These are phyloP conservation scores for Fusarium caatingaense DNA, from an alignment of 2,329 filamentous ascomycete species.

Conservation along the genomic window DNA sequence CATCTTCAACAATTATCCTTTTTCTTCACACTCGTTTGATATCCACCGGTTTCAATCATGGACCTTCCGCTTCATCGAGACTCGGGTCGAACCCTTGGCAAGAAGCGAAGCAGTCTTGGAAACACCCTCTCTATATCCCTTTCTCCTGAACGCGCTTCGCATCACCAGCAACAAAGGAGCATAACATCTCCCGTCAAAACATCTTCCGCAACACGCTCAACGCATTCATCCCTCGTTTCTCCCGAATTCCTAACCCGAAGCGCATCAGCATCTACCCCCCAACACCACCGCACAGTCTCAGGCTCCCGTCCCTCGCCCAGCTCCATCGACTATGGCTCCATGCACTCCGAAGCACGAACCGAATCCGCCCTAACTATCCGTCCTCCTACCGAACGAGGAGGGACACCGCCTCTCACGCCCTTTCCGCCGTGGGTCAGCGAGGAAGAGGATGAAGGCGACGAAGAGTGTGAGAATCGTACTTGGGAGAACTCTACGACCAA, in stretches of 20 bases:
- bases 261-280: not conserved
- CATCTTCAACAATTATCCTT: not conserved
- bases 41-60: not conserved
- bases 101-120: constrained; percentile 29
- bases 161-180: constrained; percentile 4
- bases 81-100: constrained; percentile 18
- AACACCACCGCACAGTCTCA: constrained; percentile 19
- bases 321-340: constrained; percentile 22
- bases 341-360: constrained; percentile 16
- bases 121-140: constrained; percentile 27
- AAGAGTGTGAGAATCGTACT: constrained; percentile 18
- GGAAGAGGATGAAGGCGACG: constrained; percentile 34
- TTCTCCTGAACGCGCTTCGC: constrained; percentile 19
- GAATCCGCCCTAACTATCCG: constrained; percentile 39
- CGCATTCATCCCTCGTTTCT: constrained; percentile 16
- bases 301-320: constrained; percentile 6
- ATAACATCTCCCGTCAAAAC: constrained; percentile 21
- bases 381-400: constrained; percentile 24
- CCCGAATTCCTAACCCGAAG: constrained; percentile 17
- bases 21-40: not conserved
- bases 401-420: constrained; percentile 41
- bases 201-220: constrained; percentile 8
- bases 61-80: constrained; percentile 25
- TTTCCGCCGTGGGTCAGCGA: constrained; percentile 45
- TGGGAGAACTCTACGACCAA: constrained; percentile 27